Evolutionary conservation across 208 protist species (phyloP).

Genomic region (Crithidia sp.): DNA sequence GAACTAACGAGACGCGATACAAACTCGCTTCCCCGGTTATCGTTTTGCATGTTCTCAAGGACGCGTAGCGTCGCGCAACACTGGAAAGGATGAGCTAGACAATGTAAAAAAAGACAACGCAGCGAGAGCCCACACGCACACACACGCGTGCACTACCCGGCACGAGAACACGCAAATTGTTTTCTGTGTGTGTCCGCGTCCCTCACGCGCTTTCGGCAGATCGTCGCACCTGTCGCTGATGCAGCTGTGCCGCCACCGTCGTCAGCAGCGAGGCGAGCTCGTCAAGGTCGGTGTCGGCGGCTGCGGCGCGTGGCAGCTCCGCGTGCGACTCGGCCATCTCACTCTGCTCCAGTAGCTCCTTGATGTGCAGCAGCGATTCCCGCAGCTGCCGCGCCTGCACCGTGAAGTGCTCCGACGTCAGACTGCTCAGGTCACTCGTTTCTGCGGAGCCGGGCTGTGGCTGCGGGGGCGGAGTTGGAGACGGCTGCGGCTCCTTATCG

Average conservation of each 20-base stretch:
- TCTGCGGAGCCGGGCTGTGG: constrained; percentile 1
- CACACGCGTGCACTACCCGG: too few relatives aligned
- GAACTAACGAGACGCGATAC: too few relatives aligned
- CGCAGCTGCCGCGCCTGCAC: constrained; percentile 46
- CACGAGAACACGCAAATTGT: neutral
- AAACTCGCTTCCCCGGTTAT: too few relatives aligned
- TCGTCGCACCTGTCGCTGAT: constrained; percentile 36
- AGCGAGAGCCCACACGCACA: too few relatives aligned
- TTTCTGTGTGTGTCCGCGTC: neutral
- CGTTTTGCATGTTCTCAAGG: too few relatives aligned
- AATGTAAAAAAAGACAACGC: too few relatives aligned
- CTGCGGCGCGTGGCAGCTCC: constrained; percentile 7
- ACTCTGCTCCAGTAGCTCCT: constrained; percentile 46
- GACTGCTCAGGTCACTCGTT: neutral
- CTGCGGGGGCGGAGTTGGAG: neutral
- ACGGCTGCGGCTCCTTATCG: neutral
- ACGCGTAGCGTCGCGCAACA: too few relatives aligned
- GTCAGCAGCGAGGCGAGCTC: constrained; percentile 39
- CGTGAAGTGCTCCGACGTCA: constrained; percentile 18
- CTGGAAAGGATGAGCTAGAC: too few relatives aligned
- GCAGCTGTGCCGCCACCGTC: constrained; percentile 46
- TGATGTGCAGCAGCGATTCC: constrained; percentile 51
- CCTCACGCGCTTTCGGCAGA: constrained; percentile 21
- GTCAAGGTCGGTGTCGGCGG: constrained; percentile 31
- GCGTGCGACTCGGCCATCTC: constrained; percentile 5